Evolutionary conservation across 345 rosid species (phyloP), one percentile per base, ranked within the genome.

Genomic region (Eutrema yunnanense): DNA sequence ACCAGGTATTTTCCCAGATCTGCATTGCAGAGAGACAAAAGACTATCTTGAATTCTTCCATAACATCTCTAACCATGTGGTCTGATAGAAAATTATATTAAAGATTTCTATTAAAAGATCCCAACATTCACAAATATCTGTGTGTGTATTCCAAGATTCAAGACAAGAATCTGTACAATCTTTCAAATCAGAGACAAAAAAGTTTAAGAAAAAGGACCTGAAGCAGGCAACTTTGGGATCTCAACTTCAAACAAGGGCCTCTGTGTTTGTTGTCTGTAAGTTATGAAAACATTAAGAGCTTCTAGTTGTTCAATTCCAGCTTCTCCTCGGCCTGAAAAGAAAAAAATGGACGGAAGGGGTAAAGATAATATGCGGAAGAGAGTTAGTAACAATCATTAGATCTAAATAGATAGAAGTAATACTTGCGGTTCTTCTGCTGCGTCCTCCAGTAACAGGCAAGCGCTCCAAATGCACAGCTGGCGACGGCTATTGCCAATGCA

Each of bases 361-460:
- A 65, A 42, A 71, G 40, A 13, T 11, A 32, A 32, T 67, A 33
- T n/a, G 50, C 11, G 52, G 29, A 69, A 16, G 37, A 46, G 65
- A 76, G 42, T 48, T 56, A 9, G 60, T 43, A 70, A 46, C 55
- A 65, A 56, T 55, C 75, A 77, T 73, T 76, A 63, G 72, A 54
- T 78, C 68, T 58, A 69, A 83, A 84, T 78, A 88, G 62, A 85
- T 86, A 82, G 82, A 83, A 86, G 80, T 78, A 74, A 79, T 89
- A 95, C 99, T 92, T 95, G 68, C 94, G 89, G 81, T 82, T 95
- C 90, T 95, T 95, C 88, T 95, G 98, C 66, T 78, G 96, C 8
- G 96, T 86, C 16, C 98, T 92, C 98, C 99, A 95, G 87, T 88
- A 95, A 83, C 96, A 95, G 6, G 99, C 93, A 11, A 95, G 96